phyloP scores from a whole-genome alignment of 129 eudicot species.

The Glebionis coronaria region DNA sequence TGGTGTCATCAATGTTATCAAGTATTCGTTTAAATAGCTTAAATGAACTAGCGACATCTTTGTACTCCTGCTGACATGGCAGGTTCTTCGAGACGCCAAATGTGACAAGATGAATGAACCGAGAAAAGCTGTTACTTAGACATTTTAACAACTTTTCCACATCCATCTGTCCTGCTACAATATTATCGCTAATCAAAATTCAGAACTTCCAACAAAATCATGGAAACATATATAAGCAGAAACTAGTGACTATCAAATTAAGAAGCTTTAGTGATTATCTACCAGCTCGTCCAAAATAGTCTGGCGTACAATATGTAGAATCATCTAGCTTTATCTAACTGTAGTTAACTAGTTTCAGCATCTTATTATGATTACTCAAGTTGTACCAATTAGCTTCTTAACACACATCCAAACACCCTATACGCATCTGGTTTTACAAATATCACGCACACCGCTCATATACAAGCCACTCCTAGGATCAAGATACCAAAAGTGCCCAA shows the following conservation, averaged over 20 bases:
- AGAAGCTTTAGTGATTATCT: background rate
- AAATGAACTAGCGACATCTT: constrained; percentile 41
- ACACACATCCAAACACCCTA: too few relatives aligned
- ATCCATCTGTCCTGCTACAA: constrained; percentile 69
- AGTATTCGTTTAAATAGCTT: constrained; percentile 77
- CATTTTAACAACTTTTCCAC: constrained; percentile 56
- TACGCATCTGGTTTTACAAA: too few relatives aligned
- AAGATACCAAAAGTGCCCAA: too few relatives aligned
- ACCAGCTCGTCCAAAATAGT: too few relatives aligned
- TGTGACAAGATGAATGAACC: constrained; percentile 86
- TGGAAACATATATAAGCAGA: background rate
- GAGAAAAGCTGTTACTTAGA: constrained; percentile 75
- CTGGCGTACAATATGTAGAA: too few relatives aligned
- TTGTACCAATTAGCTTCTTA: too few relatives aligned
- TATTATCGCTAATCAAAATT: constrained; percentile 15
- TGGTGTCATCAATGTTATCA: constrained; percentile 52
- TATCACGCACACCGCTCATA: too few relatives aligned
- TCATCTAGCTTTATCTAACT: too few relatives aligned
- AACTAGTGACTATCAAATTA: background rate
- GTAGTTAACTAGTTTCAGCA: too few relatives aligned
- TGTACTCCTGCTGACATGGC: constrained; percentile 66
- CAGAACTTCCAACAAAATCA: constrained; percentile 9
- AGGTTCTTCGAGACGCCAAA: constrained; percentile 49
- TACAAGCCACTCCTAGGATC: too few relatives aligned
- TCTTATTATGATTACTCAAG: too few relatives aligned